Conservation (phyloP, 2,329 filamentous ascomycete species). For the Blumeriella jaapii region DNA sequence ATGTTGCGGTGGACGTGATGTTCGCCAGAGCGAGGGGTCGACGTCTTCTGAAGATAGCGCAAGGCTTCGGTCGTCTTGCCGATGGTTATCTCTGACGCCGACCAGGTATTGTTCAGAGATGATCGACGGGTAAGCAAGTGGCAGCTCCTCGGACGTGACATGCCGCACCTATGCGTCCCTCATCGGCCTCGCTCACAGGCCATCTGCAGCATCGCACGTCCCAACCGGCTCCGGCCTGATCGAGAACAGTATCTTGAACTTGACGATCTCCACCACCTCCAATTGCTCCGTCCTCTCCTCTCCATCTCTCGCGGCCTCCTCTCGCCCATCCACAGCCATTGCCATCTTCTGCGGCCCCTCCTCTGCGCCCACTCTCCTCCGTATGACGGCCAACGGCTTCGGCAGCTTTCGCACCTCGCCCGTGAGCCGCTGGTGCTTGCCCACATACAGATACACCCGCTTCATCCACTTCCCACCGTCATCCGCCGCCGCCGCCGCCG, state of each 20-base stretch:
- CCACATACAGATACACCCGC: slow-evolving; percentile 76
- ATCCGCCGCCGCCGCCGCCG: slow-evolving; percentile 47
- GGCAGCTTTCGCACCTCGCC: slow-evolving; percentile 84
- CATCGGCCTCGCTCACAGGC: too few relatives aligned
- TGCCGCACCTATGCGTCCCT: too few relatives aligned
- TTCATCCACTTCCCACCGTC: too few relatives aligned
- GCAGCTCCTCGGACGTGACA: too few relatives aligned
- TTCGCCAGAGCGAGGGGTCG: too few relatives aligned
- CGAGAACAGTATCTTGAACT: slow-evolving; percentile 78
- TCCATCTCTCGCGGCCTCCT: too few relatives aligned
- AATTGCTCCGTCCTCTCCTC: slow-evolving; percentile 39
- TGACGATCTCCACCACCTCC: slow-evolving; percentile 79
- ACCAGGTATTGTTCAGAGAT: too few relatives aligned
- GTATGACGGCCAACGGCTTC: slow-evolving; percentile 68
- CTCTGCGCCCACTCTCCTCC: slow-evolving; percentile 34
- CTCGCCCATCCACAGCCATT: slow-evolving; percentile 24
- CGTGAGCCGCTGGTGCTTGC: slow-evolving; percentile 75
- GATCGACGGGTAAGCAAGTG: too few relatives aligned
- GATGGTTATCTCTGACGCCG: too few relatives aligned
- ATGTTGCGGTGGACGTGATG: too few relatives aligned
- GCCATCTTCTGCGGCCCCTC: slow-evolving; percentile 7
- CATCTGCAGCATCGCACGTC: slow-evolving; percentile 10
- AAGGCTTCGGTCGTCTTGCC: too few relatives aligned
- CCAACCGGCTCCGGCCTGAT: slow-evolving; percentile 76
- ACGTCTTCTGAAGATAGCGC: too few relatives aligned